These are phyloP conservation scores for Cyberlindnera xishuangbannaensis DNA, from an alignment of 805 yeast species.

Conservation along the genomic window DNA sequence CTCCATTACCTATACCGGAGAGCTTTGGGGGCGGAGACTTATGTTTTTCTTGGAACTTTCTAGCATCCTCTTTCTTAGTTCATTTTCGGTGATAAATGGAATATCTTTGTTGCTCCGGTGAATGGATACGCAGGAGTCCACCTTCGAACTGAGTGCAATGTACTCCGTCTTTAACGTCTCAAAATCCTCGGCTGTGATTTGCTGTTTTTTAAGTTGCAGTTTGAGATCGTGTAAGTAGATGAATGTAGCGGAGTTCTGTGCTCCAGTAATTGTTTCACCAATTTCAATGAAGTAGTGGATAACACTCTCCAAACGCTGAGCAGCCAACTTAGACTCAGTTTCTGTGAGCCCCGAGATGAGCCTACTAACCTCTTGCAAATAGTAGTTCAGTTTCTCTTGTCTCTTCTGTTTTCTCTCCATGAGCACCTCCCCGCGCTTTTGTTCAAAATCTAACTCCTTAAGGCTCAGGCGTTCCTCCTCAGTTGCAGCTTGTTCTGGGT, in stretches of 20 bases:
- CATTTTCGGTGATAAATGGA: no score
- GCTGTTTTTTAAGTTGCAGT: slow-evolving; percentile 10
- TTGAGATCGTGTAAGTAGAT: slow-evolving; percentile 41
- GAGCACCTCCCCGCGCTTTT: no score
- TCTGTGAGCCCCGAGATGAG: slow-evolving; percentile 24
- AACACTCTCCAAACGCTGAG: slow-evolving; percentile 47
- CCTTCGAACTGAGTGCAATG: slow-evolving; percentile 26
- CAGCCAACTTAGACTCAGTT: slow-evolving; percentile 32
- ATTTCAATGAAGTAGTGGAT: slow-evolving; percentile 50
- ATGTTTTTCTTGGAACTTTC: no score
- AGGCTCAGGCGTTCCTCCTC: slow-evolving; percentile 59
- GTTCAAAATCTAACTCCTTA: no score
- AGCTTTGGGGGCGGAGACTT: no score
- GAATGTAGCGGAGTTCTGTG: slow-evolving; percentile 53
- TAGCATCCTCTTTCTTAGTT: no score
- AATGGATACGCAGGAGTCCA: slow-evolving; percentile 29
- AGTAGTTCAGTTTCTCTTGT: slow-evolving; percentile 24
- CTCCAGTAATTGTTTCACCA: slow-evolving; percentile 53
- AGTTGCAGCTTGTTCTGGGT: slow-evolving; percentile 42
- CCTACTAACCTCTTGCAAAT: slow-evolving; percentile 27
- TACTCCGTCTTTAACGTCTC: slow-evolving; percentile 27
- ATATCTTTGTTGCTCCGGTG: no score
- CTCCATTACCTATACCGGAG: no score
- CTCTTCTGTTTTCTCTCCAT: slow-evolving; percentile 38
- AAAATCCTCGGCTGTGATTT: slow-evolving; percentile 29